phyloP scores from a whole-genome alignment of 2,329 filamentous ascomycete species.

The Fusarium nurragi region DNA sequence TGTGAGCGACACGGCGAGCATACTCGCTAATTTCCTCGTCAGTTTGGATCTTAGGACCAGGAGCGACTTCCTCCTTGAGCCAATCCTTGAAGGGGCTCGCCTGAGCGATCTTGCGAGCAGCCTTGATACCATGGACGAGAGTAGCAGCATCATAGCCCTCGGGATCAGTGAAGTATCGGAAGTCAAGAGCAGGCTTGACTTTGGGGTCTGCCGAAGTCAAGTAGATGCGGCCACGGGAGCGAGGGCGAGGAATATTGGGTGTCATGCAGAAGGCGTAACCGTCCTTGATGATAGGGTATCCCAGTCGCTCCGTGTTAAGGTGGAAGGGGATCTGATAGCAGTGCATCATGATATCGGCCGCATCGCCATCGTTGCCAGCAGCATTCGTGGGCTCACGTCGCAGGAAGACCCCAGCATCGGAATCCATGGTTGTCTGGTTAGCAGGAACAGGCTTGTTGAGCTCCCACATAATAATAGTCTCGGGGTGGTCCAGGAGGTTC shows the following conservation, averaged over 20 bases:
- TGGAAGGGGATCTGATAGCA: conserved; percentile 96
- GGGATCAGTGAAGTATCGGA: conserved; percentile 88
- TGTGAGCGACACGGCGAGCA: conserved; percentile 82
- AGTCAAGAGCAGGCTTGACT: conserved; percentile 85
- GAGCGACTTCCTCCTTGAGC: conserved; percentile 84
- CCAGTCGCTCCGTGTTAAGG: conserved; percentile 83
- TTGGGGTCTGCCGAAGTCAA: conserved; percentile 78
- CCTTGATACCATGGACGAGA: conserved; percentile 79
- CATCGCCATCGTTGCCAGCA: conserved; percentile 72
- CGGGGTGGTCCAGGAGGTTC: conserved; percentile 69
- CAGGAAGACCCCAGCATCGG: conserved; percentile 87
- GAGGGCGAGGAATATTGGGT: conserved; percentile 86
- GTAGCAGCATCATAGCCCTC: conserved; percentile 87
- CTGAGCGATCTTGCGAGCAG: conserved; percentile 79
- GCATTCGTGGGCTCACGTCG: conserved; percentile 79
- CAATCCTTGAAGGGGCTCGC: conserved; percentile 82
- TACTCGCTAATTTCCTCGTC: conserved; percentile 87
- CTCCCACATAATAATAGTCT: conserved; percentile 75
- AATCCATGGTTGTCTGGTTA: conserved; percentile 91
- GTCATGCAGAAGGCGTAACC: conserved; percentile 93
- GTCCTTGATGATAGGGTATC: conserved; percentile 70
- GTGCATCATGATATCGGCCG: conserved; percentile 93
- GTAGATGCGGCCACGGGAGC: conserved; percentile 80
- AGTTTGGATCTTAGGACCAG: conserved; percentile 75
- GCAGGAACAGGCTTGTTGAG: conserved; percentile 78